Percentiles rank a stretch among this genome's conserved stretches.
These are phyloP conservation scores for Carex kokanica DNA, from an alignment of 176 grass and related monocot species.

Conservation along the genomic window DNA sequence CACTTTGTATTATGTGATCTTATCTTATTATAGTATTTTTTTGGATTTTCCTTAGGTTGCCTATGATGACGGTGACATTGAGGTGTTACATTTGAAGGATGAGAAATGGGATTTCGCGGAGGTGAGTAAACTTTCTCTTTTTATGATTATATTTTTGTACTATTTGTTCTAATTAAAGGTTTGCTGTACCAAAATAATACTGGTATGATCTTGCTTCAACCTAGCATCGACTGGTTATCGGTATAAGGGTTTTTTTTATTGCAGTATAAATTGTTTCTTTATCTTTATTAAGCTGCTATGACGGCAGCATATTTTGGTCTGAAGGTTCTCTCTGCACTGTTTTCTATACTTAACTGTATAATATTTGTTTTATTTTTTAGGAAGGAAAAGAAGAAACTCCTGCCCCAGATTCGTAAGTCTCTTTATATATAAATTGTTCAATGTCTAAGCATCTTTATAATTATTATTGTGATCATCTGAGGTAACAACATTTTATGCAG, in stretches of 20 bases:
- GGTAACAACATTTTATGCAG: not conserved
- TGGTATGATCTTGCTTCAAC: not conserved
- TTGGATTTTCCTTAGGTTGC: constrained; percentile 50
- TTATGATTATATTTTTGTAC: not conserved
- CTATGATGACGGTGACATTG: constrained; percentile 83
- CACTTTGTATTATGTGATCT: not conserved
- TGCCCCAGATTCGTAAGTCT: constrained; percentile 12
- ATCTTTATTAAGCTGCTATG: not conserved
- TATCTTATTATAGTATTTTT: too few relatives aligned
- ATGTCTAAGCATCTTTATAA: not conserved
- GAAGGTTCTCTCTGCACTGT: not conserved
- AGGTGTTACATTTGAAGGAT: constrained; percentile 43
- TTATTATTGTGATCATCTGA: not conserved
- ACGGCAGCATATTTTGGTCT: not conserved
- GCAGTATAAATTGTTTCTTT: not conserved
- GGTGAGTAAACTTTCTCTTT: constrained; percentile 19
- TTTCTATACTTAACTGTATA: not conserved
- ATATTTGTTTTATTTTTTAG: constrained; percentile 1
- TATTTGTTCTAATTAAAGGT: not conserved
- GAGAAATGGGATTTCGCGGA: constrained; percentile 59
- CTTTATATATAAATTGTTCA: not conserved
- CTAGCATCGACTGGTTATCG: not conserved
- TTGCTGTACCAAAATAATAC: not conserved
- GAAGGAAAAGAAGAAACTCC: not conserved
- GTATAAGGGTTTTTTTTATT: not conserved